A percentile compares a stretch with the other conserved stretches of the same genome.
Conservation (phyloP, 148 eudicot genomes). For the Tetragonia tetragonoides region DNA sequence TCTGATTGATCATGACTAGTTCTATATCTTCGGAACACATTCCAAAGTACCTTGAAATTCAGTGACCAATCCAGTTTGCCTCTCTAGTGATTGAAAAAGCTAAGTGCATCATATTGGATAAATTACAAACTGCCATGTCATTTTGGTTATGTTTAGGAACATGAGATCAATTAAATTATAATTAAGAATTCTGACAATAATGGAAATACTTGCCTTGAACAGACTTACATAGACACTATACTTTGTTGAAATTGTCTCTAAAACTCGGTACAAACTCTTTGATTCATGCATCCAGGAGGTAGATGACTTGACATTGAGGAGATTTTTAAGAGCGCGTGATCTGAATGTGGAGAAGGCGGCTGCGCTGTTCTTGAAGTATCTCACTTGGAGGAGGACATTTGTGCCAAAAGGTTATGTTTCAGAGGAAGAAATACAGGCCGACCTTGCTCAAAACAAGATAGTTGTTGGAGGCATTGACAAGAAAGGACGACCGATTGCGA, state of each 20-base stretch:
- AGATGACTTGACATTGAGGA: slow-evolving; percentile 57
- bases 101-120: too few species aligned
- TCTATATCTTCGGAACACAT: too few species aligned
- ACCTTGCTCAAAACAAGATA: slow-evolving; percentile 63
- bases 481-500: slow-evolving; percentile 53
- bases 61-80: too few species aligned
- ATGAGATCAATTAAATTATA: too few species aligned
- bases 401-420: slow-evolving; percentile 64
- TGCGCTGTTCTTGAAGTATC: slow-evolving; percentile 50
- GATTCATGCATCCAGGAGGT: slow-evolving; percentile 41
- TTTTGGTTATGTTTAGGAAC: too few species aligned
- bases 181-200: too few species aligned
- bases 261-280: background rate
- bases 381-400: slow-evolving; percentile 57
- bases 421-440: slow-evolving; percentile 44
- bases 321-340: slow-evolving; percentile 81
- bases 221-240: background rate
- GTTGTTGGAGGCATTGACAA: slow-evolving; percentile 67
- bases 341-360: slow-evolving; percentile 67
- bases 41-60: too few species aligned
- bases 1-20: too few species aligned
- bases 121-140: too few species aligned
- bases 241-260: background rate
- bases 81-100: too few species aligned
- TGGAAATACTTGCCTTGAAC: too few species aligned